A percentile compares a stretch with the other conserved stretches of the same genome.
Conservation (phyloP, 2,329 filamentous ascomycete genomes). For the Ceratocystis papillata region DNA sequence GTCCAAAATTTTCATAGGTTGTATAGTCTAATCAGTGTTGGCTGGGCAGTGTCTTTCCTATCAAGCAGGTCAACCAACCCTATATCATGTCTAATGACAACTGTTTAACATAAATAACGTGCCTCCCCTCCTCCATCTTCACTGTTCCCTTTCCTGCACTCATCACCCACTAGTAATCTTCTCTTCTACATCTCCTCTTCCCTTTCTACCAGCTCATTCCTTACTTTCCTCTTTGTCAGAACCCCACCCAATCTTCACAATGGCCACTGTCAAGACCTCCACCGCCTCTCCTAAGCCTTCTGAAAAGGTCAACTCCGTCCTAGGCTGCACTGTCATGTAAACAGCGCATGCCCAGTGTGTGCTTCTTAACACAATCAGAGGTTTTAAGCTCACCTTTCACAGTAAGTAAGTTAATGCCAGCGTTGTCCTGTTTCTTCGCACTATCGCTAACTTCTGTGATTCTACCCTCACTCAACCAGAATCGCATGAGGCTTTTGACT, state of each 20-base stretch:
- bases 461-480: background rate
- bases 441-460: no score
- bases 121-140: background rate
- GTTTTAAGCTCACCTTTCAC: background rate
- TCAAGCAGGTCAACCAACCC: background rate
- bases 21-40: no score
- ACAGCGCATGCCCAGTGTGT: background rate
- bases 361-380: background rate
- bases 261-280: background rate
- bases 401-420: background rate
- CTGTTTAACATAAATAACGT: background rate
- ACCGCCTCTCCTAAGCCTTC: constrained; percentile 5
- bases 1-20: background rate
- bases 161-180: constrained; percentile 12
- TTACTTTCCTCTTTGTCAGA: no score
- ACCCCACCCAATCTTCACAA: no score
- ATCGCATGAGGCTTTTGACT: background rate
- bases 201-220: no score
- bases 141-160: background rate
- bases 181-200: no score
- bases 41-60: background rate
- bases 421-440: background rate
- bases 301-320: background rate
- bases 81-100: background rate
- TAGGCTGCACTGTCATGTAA: constrained; percentile 11